Evolutionary conservation across 2,329 filamentous ascomycete genomes (phyloP), one percentile per base, ranked within the genome.

Genomic region (Phialophora expanda): DNA sequence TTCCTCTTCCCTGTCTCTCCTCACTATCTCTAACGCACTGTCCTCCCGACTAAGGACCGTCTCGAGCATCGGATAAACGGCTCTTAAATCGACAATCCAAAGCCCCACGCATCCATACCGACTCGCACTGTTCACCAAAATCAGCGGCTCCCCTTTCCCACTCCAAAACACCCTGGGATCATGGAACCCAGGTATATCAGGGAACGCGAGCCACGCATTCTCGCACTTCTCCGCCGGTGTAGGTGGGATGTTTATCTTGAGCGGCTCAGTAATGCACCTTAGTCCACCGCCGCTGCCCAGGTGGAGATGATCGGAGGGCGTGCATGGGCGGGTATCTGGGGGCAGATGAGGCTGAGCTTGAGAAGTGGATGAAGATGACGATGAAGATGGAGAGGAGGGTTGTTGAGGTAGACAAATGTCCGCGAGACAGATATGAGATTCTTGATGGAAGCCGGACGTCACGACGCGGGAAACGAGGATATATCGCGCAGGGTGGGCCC

Each of bases 91-190:
- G 22, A 75, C 70, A 24, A 76, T 64, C 75, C 75, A 77, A 17
- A 77, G 72, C 12, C 75, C 75, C 41, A 75, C 75, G 59, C 75
- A 77, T 12, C 72, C 74, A 56, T 77, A 76, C 9, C 67, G 71
- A 50, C 74, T 76, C 32, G 73, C 74, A 50, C 51, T 77, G 48
- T 76, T 77, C 20, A 78, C 69, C 69, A 78, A 77, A 66, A 79
- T 73, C 46, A 79, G 67, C 0, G 77, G 77, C 64, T 79, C 78
- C 0, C 78, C 78, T 62, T 75, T 74, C 6, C 75, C 77, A 41
- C 75, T 76, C 72, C 78, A 79, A 57, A 79, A 78, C 24, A 78
- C 70, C n/a, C 77, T 71, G 5, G 78, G 78, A 69, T 79, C 78
- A 66, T 79, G 78, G 64, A 79, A 79, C 7, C 77, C 78, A n/a